phyloP scores from a whole-genome alignment of 768 basidiomycete genomes.

The Suillus bovinus region DNA sequence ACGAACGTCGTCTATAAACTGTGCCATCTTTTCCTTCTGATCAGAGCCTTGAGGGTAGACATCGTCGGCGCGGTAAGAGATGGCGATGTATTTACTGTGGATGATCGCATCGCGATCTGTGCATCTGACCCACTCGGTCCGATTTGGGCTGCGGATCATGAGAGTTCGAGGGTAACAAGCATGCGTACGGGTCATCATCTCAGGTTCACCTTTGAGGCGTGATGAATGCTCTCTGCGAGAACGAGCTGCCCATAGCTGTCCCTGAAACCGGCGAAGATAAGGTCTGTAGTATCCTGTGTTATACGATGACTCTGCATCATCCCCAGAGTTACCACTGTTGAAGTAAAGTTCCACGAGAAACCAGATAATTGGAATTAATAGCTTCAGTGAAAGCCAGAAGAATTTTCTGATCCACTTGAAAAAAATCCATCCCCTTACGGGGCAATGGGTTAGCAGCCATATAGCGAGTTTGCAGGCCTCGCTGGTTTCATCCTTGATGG shows the following conservation, averaged over 20 bases:
- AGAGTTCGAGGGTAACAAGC: conserved; percentile 16
- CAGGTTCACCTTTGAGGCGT: conserved; percentile 1
- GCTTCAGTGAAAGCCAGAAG: conserved; percentile 7
- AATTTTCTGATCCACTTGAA: conserved; percentile 13
- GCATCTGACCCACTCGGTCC: conserved; percentile 8
- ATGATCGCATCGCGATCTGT: conserved; percentile 7
- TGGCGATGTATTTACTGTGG: conserved; percentile 14
- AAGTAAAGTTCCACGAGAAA: not conserved
- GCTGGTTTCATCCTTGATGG: conserved; percentile 5
- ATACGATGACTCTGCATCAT: not conserved
- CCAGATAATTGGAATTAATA: conserved; percentile 12
- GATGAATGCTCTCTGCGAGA: conserved; percentile 18
- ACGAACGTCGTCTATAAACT: conserved; percentile 12
- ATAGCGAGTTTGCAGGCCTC: conserved; percentile 11
- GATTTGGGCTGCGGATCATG: not conserved
- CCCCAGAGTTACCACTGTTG: not conserved
- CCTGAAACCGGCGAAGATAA: conserved; percentile 14
- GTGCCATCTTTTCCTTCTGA: conserved; percentile 5
- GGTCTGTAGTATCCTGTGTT: conserved; percentile 8
- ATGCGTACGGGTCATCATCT: conserved; percentile 13
- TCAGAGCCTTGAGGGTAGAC: conserved; percentile 10
- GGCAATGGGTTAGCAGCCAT: conserved; percentile 12
- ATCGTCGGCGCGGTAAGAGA: conserved; percentile 16
- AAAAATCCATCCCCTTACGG: not conserved
- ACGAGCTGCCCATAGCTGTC: conserved; percentile 24